Evolutionary conservation across 1,139 yeast genomes (phyloP), one percentile per base, ranked within the genome.

Genomic region (Sugiyamaella sp.): DNA sequence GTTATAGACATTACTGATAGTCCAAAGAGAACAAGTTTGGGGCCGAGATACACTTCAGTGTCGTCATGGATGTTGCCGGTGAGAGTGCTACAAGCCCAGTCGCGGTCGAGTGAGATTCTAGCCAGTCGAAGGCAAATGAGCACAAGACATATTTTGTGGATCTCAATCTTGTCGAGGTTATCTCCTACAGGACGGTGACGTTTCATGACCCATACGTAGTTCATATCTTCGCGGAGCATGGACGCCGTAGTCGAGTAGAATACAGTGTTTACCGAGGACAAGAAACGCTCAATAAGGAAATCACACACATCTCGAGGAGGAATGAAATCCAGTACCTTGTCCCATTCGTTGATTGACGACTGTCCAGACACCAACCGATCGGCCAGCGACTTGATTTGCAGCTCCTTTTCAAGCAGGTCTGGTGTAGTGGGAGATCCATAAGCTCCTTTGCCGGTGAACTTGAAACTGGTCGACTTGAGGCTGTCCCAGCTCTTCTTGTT

Each of bases 121-220:
- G 59, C 60, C 46, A 62, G 24, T 24, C 56, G 52, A 21, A 53
- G 49, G n/a, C 60, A 51, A 29, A 54, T 37, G 39, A 61, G 43
- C 21, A 61, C 47, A 39, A 59, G 50, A 32, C 63, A 56, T n/a
- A 60, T 46, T 46, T 56, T 57, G 46, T 61, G 65, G 21, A 58
- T 35, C 41, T 54, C 59, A 35, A 33, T 47, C 48, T 50, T 60
- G 27, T 53, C 56, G n/a, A 50, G 21, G 22, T 50, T 50, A 24
- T 53, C 39, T 6, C 51, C 44, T 10, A 48, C 5, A 16, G 55
- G 55, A 19, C 55, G 52, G 16, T 52, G 52, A 4, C 52, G 49
- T 21, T 41, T 39, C 41, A 52, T 41, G 22, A 52, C 37, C 55
- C 57, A 58, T 19, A 58, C 57, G 21, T 57, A 49, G 16, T 57